Base-by-base conservation (phyloP, 495 filamentous ascomycete genomes). In the Daldinia concentrica region DNA sequence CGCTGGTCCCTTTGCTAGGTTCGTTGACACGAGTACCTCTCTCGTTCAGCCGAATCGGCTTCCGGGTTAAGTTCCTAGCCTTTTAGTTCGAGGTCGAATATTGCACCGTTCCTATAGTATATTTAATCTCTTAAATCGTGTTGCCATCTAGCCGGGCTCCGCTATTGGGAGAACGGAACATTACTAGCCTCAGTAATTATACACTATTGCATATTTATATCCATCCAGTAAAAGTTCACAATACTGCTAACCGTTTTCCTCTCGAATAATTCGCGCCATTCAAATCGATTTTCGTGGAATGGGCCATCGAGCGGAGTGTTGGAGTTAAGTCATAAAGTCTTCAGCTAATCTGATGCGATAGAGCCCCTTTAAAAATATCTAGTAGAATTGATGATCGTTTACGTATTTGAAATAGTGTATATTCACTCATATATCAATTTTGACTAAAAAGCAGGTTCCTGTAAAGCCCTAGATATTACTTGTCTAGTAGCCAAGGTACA, bases 41-140 rank as follows among this genome's bases (percentile, higher is more conserved):
- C 29, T 22, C 37, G 39, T 61, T 70, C 67, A 64, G 56, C 67
- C 67, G 55, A 56, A 56, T 56, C 29, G 3, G 9, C 17, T 48
- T 22, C 9, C 8, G 8, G 43, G 17, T 8, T 24, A 48, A 48
- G 24, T 24, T 9, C 19, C 19, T 48, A 9, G 0, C 9, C 9
- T 48, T 11, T 12, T 48, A 22, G 8, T 22, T 48, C 9, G 11
- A 12, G 8, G 17, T 48, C 43, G 39, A 41, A 48, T n/a, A 24
- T 14, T 11, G 19, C 11, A 48, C 14, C 0, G 17, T 14, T 12
- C 11, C 41, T 9, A 48, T 24, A 24, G 43, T 22, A 11, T 48
- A 1, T 48, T 48, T 48, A 48, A 48, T 24, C 24, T 24, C 43
- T 22, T 14, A 14, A 48, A 24, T 3, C 24, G 19, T 3, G 17